Evolutionary conservation across 2,329 filamentous ascomycete genomes (phyloP).

Genomic region (Cordyceps pruinosa): DNA sequence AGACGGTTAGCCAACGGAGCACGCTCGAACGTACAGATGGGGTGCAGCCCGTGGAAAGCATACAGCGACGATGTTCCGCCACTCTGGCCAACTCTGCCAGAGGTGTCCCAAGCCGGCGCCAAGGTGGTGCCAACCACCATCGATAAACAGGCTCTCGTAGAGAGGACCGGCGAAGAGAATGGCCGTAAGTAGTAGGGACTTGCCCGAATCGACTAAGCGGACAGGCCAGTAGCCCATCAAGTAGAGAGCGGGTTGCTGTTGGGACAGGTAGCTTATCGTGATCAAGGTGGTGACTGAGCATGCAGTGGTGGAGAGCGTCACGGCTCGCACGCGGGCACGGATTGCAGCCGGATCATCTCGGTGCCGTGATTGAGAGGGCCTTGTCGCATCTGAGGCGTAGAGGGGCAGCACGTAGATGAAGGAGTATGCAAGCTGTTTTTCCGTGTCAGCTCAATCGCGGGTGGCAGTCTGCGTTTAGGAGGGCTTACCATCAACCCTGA

Average conservation of each 20-base stretch:
- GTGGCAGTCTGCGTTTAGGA: background rate
- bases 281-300: conserved; percentile 61
- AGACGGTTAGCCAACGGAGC: background rate
- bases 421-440: conserved; percentile 66
- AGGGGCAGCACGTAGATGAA: conserved; percentile 84
- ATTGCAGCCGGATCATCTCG: conserved; percentile 89
- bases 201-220: conserved; percentile 55
- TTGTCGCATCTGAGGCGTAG: conserved; percentile 73
- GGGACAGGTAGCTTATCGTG: conserved; percentile 48
- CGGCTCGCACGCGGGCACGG: conserved; percentile 73
- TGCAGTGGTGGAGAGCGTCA: conserved; percentile 65
- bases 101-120: conserved; percentile 45
- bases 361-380: conserved; percentile 70
- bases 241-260: conserved; percentile 48
- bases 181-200: conserved; percentile 62
- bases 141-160: conserved; percentile 69
- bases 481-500: conserved; percentile 23
- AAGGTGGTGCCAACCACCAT: conserved; percentile 64
- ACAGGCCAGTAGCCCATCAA: conserved; percentile 78
- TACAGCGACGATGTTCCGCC: conserved; percentile 82
- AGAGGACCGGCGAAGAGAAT: conserved; percentile 79
- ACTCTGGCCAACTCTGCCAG: conserved; percentile 69
- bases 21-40: background rate
- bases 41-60: conserved; percentile 26
- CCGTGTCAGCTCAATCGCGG: background rate